These are phyloP conservation scores for Aspergillus sp. DNA, from an alignment of 2,329 filamentous ascomycete genomes.

Conservation along the genomic window DNA sequence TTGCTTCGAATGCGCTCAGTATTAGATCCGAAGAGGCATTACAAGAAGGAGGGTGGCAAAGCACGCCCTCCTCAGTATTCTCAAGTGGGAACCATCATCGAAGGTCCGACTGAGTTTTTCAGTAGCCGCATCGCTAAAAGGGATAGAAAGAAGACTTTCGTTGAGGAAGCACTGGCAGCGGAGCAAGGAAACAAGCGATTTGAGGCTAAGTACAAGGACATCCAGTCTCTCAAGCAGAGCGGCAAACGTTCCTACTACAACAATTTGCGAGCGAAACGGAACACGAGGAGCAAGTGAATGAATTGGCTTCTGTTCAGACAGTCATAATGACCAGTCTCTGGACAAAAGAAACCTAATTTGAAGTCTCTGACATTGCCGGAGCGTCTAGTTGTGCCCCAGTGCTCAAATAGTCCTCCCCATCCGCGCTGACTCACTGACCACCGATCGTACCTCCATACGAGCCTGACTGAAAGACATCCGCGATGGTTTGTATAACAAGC, in stretches of 20 bases:
- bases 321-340: background rate
- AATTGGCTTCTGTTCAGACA: background rate
- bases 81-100: slow-evolving; percentile 83
- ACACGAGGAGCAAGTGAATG: slow-evolving; percentile 29
- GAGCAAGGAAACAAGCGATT: slow-evolving; percentile 71
- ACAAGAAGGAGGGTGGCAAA: slow-evolving; percentile 81
- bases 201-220: slow-evolving; percentile 82
- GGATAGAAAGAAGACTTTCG: slow-evolving; percentile 81
- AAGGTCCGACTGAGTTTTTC: slow-evolving; percentile 86
- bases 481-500: slow-evolving; percentile 39
- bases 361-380: background rate
- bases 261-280: slow-evolving; percentile 65
- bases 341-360: background rate
- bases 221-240: slow-evolving; percentile 78
- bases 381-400: background rate
- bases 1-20: slow-evolving; percentile 85
- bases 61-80: slow-evolving; percentile 76
- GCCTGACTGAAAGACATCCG: slow-evolving; percentile 29
- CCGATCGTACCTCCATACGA: background rate
- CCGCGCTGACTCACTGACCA: background rate
- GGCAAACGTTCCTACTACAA: slow-evolving; percentile 92
- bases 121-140: slow-evolving; percentile 79
- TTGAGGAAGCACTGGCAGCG: slow-evolving; percentile 76
- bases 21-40: slow-evolving; percentile 84
- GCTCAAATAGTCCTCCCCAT: background rate